These are phyloP conservation scores for Backusella sp. DNA, from an alignment of 192 early-diverging fungal genomes.

Conservation along the genomic window DNA sequence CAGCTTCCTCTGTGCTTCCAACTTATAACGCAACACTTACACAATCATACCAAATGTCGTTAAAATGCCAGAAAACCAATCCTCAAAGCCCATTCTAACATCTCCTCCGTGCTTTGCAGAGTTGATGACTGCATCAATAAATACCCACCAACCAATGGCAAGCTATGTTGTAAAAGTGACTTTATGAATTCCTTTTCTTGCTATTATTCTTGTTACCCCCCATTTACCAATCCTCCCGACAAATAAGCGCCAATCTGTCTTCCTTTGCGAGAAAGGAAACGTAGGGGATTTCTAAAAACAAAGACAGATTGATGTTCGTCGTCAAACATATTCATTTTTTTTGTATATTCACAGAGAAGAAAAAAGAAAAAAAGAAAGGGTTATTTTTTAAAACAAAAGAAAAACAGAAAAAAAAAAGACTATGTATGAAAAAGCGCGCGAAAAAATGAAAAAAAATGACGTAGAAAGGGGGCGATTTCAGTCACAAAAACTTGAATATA, in stretches of 20 bases:
- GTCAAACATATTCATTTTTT: constrained; percentile 8
- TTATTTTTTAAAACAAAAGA: not conserved
- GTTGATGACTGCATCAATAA: constrained; percentile 54
- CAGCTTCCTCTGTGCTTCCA: not conserved
- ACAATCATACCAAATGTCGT: constrained; percentile 58
- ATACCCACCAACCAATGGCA: constrained; percentile 62
- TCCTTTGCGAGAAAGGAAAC: constrained; percentile 21
- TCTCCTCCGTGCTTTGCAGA: constrained; percentile 24
- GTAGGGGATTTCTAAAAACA: constrained; percentile 22
- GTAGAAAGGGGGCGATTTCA: not conserved
- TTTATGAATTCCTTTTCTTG: not conserved
- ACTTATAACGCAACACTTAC: constrained; percentile 31
- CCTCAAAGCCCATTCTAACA: constrained; percentile 49
- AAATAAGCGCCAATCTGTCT: constrained; percentile 24
- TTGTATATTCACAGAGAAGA: not conserved
- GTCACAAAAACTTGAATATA: not conserved
- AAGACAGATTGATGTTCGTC: constrained; percentile 27
- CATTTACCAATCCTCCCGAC: constrained; percentile 25
- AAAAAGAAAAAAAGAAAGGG: not conserved
- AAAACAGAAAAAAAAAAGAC: not conserved
- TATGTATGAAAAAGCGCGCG: not conserved
- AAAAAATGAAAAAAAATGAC: not conserved
- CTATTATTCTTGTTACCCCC: not conserved
- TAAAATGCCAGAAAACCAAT: constrained; percentile 59
- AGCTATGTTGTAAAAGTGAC: constrained; percentile 32